phyloP scores from a whole-genome alignment of 306 rosid genomes.

The Prunus salicina region DNA sequence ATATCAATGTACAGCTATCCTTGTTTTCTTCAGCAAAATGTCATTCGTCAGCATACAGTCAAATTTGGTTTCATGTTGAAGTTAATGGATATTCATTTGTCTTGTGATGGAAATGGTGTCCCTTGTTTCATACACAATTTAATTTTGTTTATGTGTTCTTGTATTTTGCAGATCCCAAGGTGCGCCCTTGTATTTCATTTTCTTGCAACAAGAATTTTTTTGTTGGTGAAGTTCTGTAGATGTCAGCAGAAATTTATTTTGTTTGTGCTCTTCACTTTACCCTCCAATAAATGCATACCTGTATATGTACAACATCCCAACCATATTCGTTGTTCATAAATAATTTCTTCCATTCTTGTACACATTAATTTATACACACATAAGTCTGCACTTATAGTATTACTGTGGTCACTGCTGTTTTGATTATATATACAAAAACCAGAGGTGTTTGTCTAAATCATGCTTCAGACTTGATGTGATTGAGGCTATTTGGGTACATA shows the following conservation, averaged over 20 bases:
- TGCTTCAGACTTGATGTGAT: background rate
- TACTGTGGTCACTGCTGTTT: background rate
- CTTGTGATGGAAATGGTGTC: constrained; percentile 8
- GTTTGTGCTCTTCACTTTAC: background rate
- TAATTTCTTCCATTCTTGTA: background rate
- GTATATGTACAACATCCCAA: background rate
- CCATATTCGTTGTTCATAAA: background rate
- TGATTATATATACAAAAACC: background rate
- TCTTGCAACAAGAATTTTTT: constrained; percentile 20
- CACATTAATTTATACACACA: background rate
- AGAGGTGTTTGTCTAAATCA: background rate
- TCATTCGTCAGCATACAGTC: background rate
- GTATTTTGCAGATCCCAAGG: constrained; percentile 88
- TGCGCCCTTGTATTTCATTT: constrained; percentile 44
- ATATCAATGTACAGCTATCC: background rate
- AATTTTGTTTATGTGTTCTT: constrained; percentile 16
- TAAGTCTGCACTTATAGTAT: background rate
- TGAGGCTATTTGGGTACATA: background rate
- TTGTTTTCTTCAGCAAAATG: background rate
- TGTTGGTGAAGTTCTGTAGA: constrained; percentile 24
- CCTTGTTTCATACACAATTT: constrained; percentile 1
- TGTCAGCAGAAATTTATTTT: constrained; percentile 12
- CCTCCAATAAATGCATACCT: background rate
- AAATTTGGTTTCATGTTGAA: background rate
- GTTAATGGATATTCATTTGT: constrained; percentile 12